phyloP scores from a whole-genome alignment of 352 stramenopile species.

The Pythium oligandrum region DNA sequence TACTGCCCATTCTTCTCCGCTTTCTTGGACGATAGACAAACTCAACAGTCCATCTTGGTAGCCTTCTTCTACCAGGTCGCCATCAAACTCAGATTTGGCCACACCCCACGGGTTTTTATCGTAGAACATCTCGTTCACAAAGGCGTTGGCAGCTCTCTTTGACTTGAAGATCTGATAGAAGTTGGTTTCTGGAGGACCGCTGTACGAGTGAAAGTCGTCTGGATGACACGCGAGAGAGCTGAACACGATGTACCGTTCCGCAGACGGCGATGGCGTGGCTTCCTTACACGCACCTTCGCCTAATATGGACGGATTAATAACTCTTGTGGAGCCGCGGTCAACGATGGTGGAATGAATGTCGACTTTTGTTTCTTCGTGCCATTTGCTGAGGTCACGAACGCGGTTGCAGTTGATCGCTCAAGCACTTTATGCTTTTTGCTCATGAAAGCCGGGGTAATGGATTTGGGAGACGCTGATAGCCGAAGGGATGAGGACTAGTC shows the following conservation, averaged over 20 bases:
- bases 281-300: too few relatives aligned
- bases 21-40: conserved; percentile 4
- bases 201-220: conserved; percentile 13
- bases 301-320: too few relatives aligned
- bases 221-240: conserved; percentile 11
- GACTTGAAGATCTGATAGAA: conserved; percentile 5
- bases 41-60: conserved; percentile 8
- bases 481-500: too few relatives aligned
- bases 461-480: too few relatives aligned
- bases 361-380: too few relatives aligned
- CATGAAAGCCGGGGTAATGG: too few relatives aligned
- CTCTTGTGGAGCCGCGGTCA: too few relatives aligned
- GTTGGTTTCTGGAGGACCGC: conserved; percentile 2
- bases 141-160: conserved; percentile 8
- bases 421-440: too few relatives aligned
- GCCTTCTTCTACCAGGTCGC: conserved; percentile 6
- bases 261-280: too few relatives aligned
- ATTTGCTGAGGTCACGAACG: too few relatives aligned
- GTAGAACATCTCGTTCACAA: conserved; percentile 10
- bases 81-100: conserved; percentile 8
- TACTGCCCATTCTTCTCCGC: conserved; percentile 16
- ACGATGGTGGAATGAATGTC: too few relatives aligned
- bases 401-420: too few relatives aligned
- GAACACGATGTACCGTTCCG: conserved; percentile 13
- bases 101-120: conserved; percentile 14